These are phyloP conservation scores for Tetrastigma voinierianum DNA, from an alignment of 164 flowering plant species.

Conservation along the genomic window DNA sequence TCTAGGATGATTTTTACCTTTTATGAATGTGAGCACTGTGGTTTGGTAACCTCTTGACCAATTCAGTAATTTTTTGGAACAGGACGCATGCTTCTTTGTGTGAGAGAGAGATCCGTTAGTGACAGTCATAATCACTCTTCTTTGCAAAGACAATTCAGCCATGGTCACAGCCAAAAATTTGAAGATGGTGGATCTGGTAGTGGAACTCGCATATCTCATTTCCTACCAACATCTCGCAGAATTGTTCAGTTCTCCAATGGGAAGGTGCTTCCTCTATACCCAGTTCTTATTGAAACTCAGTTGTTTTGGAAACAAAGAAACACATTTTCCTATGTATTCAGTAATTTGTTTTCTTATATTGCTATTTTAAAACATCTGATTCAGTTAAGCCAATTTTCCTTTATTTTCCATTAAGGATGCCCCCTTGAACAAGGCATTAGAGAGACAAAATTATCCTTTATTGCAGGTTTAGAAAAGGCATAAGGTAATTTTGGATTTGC, in stretches of 20 bases:
- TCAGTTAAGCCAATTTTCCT: background rate
- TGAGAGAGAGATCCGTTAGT: constrained; percentile 73
- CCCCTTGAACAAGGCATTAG: no score
- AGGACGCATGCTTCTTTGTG: constrained; percentile 99
- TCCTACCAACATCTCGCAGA: constrained; percentile 92
- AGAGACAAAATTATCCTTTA: no score
- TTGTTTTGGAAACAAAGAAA: background rate
- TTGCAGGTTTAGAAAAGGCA: no score
- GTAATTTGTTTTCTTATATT: background rate
- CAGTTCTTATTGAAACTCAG: background rate
- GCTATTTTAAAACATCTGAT: background rate
- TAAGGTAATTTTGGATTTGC: no score
- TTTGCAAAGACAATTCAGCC: constrained; percentile 93
- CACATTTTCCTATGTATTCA: background rate
- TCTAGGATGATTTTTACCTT: background rate
- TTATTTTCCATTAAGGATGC: no score
- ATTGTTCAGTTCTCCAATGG: constrained; percentile 98
- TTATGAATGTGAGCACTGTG: background rate
- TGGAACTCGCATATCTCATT: constrained; percentile 87
- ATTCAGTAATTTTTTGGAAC: constrained; percentile 17
- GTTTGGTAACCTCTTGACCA: no score
- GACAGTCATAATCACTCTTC: constrained; percentile 76
- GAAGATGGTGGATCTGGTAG: constrained; percentile 78
- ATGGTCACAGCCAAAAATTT: constrained; percentile 78
- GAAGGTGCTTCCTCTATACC: constrained; percentile 43